Base-by-base conservation (phyloP, 345 rosid species). In the Viola odorata region DNA sequence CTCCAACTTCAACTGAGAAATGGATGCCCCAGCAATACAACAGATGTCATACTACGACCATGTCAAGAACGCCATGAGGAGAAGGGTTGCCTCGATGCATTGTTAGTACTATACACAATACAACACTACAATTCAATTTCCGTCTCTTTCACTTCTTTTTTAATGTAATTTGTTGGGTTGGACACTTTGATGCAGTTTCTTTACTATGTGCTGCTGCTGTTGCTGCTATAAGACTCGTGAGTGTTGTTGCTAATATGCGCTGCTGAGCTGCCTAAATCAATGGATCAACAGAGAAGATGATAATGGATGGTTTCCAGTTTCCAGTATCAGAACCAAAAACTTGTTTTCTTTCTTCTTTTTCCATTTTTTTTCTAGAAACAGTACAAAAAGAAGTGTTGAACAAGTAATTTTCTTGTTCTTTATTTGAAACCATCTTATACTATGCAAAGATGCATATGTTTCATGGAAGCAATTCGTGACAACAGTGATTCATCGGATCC, bases 31-130 rank as follows among this genome's bases (percentile, higher is more conserved):
- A 48, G 57, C 73, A 17, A 48, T 51, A 44, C 60, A 74, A 64
- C 69, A 55, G 36, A 71, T 74, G 69, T 14, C 71, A 39, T 66
- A 60, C 59, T 40, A n/a, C 47, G 65, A 70, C 55, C 73, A 70
- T 50, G 51, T 70, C 56, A 54, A 48, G 58, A 63, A 15, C 78
- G 73, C 49, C 71, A 66, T 13, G 67, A 66, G 48, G 69, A 74
- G 15, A 79, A 55, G 49, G 80, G 80, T 56, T 60, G 66, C 61
- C 73, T 71, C 32, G 67, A 78, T 69, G 77, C 76, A 44, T 72
- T 75, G 75, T 76, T 37, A 36, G 73, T 72, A n/a, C n/a, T n/a
- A 51, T 17, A 4, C 12, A 12, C 50, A 4, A 47, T 7, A n/a
- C 50, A 4, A 47, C 13, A n/a, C 50, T 47, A 42, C 13, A 47